A percentile compares a stretch with the other conserved stretches of the same genome.
Conservation (phyloP, 2,329 filamentous ascomycete species). For the Diplodia corticola region DNA sequence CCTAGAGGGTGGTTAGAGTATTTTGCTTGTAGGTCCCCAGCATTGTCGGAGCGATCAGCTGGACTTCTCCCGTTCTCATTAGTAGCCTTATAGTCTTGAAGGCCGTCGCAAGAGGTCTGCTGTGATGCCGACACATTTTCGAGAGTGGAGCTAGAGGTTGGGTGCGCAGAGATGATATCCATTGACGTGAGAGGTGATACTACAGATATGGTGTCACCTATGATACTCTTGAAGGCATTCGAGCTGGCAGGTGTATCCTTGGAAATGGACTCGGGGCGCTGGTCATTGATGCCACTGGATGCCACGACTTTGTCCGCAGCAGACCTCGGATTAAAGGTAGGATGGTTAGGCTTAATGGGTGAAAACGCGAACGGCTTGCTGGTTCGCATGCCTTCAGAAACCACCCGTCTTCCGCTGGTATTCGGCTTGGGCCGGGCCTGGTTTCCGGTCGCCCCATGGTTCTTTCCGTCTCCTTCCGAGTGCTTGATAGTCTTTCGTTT, state of each 20-base stretch:
- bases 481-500: not conserved
- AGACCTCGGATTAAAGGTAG: not conserved
- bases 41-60: not conserved
- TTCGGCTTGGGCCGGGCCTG: not conserved
- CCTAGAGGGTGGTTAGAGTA: not conserved
- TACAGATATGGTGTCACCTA: not conserved
- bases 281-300: not conserved
- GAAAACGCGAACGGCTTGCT: not conserved
- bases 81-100: too few species aligned
- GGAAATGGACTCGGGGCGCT: not conserved
- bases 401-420: not conserved
- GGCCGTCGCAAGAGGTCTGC: not conserved
- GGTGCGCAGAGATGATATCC: not conserved
- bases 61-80: not conserved
- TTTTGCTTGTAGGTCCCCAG: not conserved
- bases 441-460: not conserved
- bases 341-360: not conserved
- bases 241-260: not conserved
- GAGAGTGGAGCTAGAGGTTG: not conserved
- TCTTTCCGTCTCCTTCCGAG: not conserved
- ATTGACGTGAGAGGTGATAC: constrained; percentile 18
- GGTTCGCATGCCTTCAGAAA: constrained; percentile 4
- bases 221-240: not conserved
- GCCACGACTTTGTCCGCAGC: not conserved
- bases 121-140: not conserved